Percentiles rank a stretch among this genome's conserved stretches.
These are phyloP conservation scores for Salix suchowensis DNA, from an alignment of 345 rosid genomes.

Conservation along the genomic window DNA sequence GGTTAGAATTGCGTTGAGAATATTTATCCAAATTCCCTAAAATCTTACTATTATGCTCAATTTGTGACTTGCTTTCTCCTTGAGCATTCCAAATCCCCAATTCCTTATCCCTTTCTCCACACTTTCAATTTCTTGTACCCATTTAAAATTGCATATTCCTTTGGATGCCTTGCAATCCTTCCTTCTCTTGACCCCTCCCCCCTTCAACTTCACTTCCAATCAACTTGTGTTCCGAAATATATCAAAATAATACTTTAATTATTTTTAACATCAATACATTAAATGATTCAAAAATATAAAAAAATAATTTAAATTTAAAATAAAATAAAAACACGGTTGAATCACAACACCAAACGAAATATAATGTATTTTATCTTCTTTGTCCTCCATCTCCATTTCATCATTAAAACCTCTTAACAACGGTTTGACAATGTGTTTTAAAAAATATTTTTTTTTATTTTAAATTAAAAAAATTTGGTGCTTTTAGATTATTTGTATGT, in stretches of 20 bases:
- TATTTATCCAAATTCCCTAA: neutral
- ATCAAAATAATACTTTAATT: too few species aligned
- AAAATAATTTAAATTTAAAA: too few species aligned
- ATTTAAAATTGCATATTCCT: neutral
- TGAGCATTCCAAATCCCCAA: slow-evolving; percentile 6
- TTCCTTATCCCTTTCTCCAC: neutral
- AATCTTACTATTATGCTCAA: too few species aligned
- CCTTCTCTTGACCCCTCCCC: neutral
- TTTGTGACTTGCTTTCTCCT: slow-evolving; percentile 6
- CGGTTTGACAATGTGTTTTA: too few species aligned
- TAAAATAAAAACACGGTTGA: too few species aligned
- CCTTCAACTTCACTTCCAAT: slow-evolving; percentile 11
- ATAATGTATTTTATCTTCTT: too few species aligned
- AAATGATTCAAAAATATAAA: too few species aligned
- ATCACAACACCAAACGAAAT: too few species aligned
- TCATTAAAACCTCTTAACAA: neutral
- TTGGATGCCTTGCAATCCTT: slow-evolving; percentile 17
- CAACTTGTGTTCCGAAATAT: neutral
- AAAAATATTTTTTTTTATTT: too few species aligned
- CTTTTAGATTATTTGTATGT: too few species aligned
- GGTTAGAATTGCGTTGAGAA: neutral
- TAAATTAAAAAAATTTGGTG: too few species aligned
- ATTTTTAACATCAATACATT: too few species aligned
- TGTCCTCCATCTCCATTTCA: neutral
- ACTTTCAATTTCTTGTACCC: neutral